Percentiles rank a stretch among this genome's conserved stretches.
phyloP scores from a whole-genome alignment of 768 basidiomycete genomes.

The Nidularia sp. region DNA sequence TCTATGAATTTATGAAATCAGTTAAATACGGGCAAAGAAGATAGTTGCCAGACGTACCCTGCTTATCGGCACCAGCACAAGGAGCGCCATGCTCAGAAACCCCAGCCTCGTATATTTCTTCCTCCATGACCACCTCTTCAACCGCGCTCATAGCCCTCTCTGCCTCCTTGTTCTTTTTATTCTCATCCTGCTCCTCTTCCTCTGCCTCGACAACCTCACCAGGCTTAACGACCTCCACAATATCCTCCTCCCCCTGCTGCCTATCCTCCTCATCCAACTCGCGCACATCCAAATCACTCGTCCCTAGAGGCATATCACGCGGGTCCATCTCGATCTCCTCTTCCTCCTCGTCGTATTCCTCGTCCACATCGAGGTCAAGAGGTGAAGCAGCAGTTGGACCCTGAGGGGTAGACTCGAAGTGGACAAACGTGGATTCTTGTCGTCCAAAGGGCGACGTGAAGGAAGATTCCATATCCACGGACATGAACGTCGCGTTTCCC shows the following conservation, averaged over 20 bases:
- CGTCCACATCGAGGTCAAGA: background rate
- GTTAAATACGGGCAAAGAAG: no score
- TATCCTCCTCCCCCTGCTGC: background rate
- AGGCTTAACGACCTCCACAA: background rate
- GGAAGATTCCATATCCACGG: no score
- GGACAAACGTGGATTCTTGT: background rate
- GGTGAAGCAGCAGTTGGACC: background rate
- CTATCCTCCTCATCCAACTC: background rate
- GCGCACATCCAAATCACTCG: slow-evolving; percentile 16
- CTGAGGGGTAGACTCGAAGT: background rate
- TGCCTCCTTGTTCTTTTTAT: background rate
- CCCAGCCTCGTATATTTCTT: background rate
- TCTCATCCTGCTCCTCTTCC: background rate
- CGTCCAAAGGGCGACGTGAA: no score
- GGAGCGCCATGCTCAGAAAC: no score
- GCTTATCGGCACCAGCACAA: no score
- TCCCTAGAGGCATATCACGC: slow-evolving; percentile 17
- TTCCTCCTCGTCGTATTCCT: background rate
- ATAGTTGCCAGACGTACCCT: no score
- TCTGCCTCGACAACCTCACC: background rate
- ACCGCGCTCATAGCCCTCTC: background rate
- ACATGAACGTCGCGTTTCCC: no score
- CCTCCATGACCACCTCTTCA: background rate
- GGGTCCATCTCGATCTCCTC: background rate
- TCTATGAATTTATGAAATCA: no score